A percentile compares a stretch with the other conserved stretches of the same genome.
Evolutionary conservation across 176 grass and related monocot genomes (phyloP).

Genomic region (Aechmea fasciata): DNA sequence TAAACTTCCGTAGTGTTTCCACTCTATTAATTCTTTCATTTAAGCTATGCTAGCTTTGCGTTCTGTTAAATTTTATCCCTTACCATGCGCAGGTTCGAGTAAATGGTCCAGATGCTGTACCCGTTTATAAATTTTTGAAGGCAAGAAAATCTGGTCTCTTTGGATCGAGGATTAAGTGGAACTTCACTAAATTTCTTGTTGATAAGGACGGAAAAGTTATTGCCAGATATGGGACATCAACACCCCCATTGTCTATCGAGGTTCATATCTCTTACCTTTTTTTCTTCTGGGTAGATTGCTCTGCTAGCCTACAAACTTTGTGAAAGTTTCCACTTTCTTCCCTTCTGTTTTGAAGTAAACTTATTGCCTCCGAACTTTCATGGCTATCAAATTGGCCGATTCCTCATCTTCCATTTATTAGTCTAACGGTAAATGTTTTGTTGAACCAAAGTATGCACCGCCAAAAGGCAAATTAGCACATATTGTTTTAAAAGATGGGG

Average conservation of each 20-base stretch:
- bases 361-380: too few relatives aligned
- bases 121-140: constrained; percentile 87
- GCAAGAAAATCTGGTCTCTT: constrained; percentile 57
- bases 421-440: too few relatives aligned
- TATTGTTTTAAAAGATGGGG: too few relatives aligned
- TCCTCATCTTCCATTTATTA: too few relatives aligned
- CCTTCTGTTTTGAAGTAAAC: too few relatives aligned
- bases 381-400: too few relatives aligned
- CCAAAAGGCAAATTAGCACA: too few relatives aligned
- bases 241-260: constrained; percentile 54
- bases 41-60: background rate
- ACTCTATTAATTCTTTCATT: background rate
- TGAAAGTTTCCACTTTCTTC: background rate
- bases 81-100: constrained; percentile 45
- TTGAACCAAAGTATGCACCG: too few relatives aligned
- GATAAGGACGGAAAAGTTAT: constrained; percentile 81
- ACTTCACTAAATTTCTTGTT: constrained; percentile 91
- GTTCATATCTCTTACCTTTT: constrained; percentile 17
- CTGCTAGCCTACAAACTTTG: background rate
- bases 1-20: too few relatives aligned
- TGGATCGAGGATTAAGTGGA: constrained; percentile 90
- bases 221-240: constrained; percentile 47
- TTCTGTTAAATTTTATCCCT: constrained; percentile 5
- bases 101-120: constrained; percentile 59
- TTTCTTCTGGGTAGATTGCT: background rate